Conservation (phyloP, 2,329 filamentous ascomycete species). For the Aspergillus chevalieri region DNA sequence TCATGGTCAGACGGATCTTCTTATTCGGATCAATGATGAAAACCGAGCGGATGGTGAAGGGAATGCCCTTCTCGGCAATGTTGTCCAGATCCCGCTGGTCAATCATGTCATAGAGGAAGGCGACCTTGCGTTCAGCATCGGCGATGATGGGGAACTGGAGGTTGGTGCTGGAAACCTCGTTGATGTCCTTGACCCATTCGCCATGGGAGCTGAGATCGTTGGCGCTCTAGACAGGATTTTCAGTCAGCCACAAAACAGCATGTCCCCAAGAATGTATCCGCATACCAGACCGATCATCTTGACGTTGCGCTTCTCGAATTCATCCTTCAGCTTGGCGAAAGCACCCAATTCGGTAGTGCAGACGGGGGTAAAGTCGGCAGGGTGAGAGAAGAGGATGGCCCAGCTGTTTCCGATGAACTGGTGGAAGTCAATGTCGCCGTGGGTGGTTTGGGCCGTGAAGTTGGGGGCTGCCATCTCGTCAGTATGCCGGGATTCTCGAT, state of each 20-base stretch:
- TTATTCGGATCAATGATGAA: slow-evolving; percentile 93
- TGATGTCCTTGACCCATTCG: slow-evolving; percentile 83
- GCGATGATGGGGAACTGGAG: slow-evolving; percentile 75
- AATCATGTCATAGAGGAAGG: slow-evolving; percentile 74
- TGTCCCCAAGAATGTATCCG: neutral
- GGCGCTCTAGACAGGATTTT: slow-evolving; percentile 47
- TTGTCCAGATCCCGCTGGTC: slow-evolving; percentile 77
- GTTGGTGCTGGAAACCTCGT: slow-evolving; percentile 66
- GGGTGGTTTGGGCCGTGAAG: slow-evolving; percentile 62
- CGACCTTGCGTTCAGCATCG: slow-evolving; percentile 72
- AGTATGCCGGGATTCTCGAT: neutral
- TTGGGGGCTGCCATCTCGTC: slow-evolving; percentile 47
- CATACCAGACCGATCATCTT: slow-evolving; percentile 78
- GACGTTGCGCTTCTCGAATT: slow-evolving; percentile 79
- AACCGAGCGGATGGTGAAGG: slow-evolving; percentile 90
- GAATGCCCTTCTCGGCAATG: slow-evolving; percentile 64
- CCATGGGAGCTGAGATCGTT: slow-evolving; percentile 77
- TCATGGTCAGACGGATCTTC: slow-evolving; percentile 86
- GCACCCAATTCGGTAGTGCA: slow-evolving; percentile 94
- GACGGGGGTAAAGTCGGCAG: slow-evolving; percentile 82
- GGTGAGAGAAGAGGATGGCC: slow-evolving; percentile 64
- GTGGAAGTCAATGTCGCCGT: slow-evolving; percentile 63
- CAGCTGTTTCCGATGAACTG: slow-evolving; percentile 63
- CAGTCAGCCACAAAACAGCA: neutral
- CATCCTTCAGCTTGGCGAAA: slow-evolving; percentile 80